phyloP scores from a whole-genome alignment of 169 alveolate genomes.

The Eimeria falciformis region DNA sequence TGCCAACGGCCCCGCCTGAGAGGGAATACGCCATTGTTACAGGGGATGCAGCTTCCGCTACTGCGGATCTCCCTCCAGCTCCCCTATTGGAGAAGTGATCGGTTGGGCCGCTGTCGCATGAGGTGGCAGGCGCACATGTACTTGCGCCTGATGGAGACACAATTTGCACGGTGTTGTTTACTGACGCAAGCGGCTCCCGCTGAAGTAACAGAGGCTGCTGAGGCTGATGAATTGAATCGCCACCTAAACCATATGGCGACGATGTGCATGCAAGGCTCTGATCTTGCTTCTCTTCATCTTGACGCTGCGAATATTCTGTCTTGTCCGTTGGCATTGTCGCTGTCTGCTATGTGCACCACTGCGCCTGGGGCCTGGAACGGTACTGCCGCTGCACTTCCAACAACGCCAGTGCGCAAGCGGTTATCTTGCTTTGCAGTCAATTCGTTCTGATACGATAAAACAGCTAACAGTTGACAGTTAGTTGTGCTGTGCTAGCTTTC shows the following conservation, averaged over 20 bases:
- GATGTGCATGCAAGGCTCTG: not conserved
- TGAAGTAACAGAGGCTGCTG: not conserved
- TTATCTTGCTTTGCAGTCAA: too few species aligned
- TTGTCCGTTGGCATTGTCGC: not conserved
- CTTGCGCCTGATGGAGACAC: not conserved
- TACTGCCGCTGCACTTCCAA: too few species aligned
- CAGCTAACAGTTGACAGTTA: too few species aligned
- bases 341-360: too few species aligned
- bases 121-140: not conserved
- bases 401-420: too few species aligned
- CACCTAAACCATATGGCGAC: not conserved
- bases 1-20: not conserved
- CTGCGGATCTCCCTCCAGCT: not conserved
- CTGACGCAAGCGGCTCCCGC: slow-evolving; percentile 4
- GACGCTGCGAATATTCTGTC: not conserved
- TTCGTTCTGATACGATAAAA: too few species aligned
- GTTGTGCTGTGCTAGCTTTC: too few species aligned
- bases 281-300: not conserved
- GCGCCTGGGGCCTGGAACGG: too few species aligned
- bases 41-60: not conserved
- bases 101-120: not conserved
- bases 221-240: not conserved
- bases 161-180: too few species aligned
- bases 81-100: not conserved
- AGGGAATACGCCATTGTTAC: not conserved